Conservation (phyloP, 306 rosid genomes). For the Vicia faba region DNA sequence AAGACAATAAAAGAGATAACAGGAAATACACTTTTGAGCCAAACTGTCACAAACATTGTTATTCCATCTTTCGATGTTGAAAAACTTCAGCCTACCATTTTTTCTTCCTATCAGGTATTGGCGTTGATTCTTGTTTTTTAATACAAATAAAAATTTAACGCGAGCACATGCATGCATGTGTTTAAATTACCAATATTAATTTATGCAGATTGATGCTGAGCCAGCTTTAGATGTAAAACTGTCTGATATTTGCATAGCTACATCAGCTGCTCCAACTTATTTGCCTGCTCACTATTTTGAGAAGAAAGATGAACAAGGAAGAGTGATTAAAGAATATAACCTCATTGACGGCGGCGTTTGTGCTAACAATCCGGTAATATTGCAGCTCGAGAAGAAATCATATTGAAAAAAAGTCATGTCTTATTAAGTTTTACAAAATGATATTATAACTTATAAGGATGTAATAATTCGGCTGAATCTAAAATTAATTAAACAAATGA, state of each 20-base stretch:
- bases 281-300: too few species aligned
- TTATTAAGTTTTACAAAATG: too few species aligned
- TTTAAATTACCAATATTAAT: too few species aligned
- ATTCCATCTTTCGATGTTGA: constrained; percentile 44
- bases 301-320: constrained; percentile 35
- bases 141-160: neutral
- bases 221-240: too few species aligned
- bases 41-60: constrained; percentile 43
- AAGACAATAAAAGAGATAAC: neutral
- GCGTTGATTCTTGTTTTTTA: neutral
- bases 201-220: constrained; percentile 18
- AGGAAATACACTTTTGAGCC: constrained; percentile 26
- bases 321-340: constrained; percentile 28
- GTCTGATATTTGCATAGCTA: too few species aligned
- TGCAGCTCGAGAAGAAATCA: neutral
- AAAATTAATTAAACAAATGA: too few species aligned
- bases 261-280: too few species aligned
- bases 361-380: constrained; percentile 48
- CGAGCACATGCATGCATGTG: too few species aligned
- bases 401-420: neutral
- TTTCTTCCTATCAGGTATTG: too few species aligned
- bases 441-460: too few species aligned
- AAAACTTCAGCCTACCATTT: constrained; percentile 39
- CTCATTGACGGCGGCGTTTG: constrained; percentile 45
- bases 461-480: too few species aligned